These are phyloP conservation scores for Oryza glaberrima DNA, from an alignment of 176 grass and related monocot genomes.

Conservation along the genomic window DNA sequence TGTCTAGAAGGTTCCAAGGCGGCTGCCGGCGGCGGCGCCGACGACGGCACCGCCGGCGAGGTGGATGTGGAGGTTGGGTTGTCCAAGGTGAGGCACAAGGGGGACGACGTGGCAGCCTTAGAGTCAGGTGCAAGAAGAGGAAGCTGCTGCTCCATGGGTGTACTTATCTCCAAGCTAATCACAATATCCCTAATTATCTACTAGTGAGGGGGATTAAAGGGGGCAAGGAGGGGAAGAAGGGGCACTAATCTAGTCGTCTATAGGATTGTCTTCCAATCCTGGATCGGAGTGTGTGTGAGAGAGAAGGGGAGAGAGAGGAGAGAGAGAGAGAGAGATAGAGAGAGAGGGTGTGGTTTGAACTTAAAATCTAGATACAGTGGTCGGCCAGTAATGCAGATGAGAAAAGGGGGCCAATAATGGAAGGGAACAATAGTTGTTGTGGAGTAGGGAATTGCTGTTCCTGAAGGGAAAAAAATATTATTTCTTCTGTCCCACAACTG, in stretches of 20 bases:
- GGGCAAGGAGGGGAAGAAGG: slow-evolving; percentile 22
- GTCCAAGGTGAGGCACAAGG: slow-evolving; percentile 43
- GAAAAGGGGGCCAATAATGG: slow-evolving; percentile 45
- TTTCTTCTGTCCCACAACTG: background rate
- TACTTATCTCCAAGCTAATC: slow-evolving; percentile 39
- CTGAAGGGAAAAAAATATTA: slow-evolving; percentile 19
- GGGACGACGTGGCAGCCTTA: slow-evolving; percentile 38
- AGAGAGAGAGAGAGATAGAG: background rate
- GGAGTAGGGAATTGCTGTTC: slow-evolving; percentile 16
- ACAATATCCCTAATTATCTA: slow-evolving; percentile 30
- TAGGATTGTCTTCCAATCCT: slow-evolving; percentile 39
- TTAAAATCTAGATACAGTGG: slow-evolving; percentile 16
- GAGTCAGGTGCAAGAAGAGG: slow-evolving; percentile 51
- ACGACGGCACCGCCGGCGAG: background rate
- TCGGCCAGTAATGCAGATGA: slow-evolving; percentile 40
- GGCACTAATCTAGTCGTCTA: background rate
- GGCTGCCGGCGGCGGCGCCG: background rate
- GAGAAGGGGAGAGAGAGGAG: background rate
- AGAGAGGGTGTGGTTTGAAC: slow-evolving; percentile 1
- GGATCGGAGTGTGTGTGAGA: slow-evolving; percentile 2
- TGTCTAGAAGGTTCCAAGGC: slow-evolving; percentile 33
- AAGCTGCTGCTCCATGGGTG: slow-evolving; percentile 58
- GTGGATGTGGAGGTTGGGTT: slow-evolving; percentile 31
- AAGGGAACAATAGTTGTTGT: slow-evolving; percentile 41
- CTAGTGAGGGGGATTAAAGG: slow-evolving; percentile 23